phyloP scores from a whole-genome alignment of 78 protist genomes.

The Chrysochromulina parva region DNA sequence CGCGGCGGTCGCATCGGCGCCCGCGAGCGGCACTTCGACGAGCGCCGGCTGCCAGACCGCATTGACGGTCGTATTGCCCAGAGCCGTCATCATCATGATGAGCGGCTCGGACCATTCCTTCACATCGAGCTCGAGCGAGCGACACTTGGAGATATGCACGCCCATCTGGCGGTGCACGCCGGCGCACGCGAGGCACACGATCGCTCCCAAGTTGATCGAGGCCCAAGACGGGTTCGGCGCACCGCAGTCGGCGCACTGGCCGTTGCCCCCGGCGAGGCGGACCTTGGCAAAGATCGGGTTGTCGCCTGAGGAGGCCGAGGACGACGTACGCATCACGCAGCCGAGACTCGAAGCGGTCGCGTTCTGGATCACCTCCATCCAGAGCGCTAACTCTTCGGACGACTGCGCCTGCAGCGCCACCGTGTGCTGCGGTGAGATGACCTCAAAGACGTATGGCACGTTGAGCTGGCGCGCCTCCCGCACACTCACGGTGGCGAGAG shows the following conservation, averaged over 20 bases:
- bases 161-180: conserved; percentile 80
- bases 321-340: background rate
- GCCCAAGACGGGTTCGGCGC: conserved; percentile 71
- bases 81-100: background rate
- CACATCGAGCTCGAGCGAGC: conserved; percentile 37
- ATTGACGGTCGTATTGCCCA: background rate
- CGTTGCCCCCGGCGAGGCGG: background rate
- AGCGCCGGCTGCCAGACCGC: background rate
- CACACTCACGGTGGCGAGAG: background rate
- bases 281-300: background rate
- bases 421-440: background rate
- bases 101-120: background rate
- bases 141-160: conserved; percentile 77
- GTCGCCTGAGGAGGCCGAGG: background rate
- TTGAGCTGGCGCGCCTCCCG: background rate
- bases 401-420: background rate
- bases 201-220: conserved; percentile 71
- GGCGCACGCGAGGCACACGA: conserved; percentile 77
- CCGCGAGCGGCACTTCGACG: background rate
- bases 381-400: background rate
- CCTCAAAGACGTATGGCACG: background rate
- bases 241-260: conserved; percentile 24
- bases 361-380: background rate
- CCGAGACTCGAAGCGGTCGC: background rate
- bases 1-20: background rate